Conservation (phyloP, 495 filamentous ascomycete species). For the Aspergillus hancockii region DNA sequence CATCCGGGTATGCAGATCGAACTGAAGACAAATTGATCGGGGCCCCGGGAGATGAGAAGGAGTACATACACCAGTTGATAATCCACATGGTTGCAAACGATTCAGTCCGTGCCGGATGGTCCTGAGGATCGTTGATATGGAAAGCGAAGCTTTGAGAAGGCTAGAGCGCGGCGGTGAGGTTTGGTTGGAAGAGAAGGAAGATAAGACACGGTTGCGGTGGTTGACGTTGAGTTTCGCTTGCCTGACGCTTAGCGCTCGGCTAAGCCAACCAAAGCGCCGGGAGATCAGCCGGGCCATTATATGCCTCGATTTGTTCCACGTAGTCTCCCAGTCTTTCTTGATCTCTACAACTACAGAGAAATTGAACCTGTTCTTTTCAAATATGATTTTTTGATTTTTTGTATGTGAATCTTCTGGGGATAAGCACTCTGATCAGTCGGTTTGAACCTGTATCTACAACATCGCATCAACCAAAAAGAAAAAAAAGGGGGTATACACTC, state of each 20-base stretch:
- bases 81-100: conserved; percentile 79
- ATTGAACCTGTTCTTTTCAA: neutral
- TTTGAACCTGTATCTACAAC: conserved; percentile 1
- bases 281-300: conserved; percentile 11
- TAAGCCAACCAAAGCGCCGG: conserved; percentile 22
- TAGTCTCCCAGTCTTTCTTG: too few relatives aligned
- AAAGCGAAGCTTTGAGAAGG: conserved; percentile 8
- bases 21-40: neutral
- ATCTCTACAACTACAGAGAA: neutral
- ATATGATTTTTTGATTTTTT: conserved; percentile 9
- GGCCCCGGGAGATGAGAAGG: conserved; percentile 3
- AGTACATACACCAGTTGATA: conserved; percentile 86
- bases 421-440: conserved; percentile 10
- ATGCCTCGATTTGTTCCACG: neutral
- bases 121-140: conserved; percentile 5
- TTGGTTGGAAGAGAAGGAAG: conserved; percentile 10
- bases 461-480: conserved; percentile 28
- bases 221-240: conserved; percentile 19
- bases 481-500: conserved; percentile 42
- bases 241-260: conserved; percentile 12
- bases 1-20: conserved; percentile 2
- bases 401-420: conserved; percentile 5
- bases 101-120: conserved; percentile 11
- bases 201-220: conserved; percentile 38
- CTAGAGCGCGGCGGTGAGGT: conserved; percentile 9